A percentile compares a stretch with the other conserved stretches of the same genome.
These are phyloP conservation scores for Cystoisospora suis DNA, from an alignment of 169 alveolate genomes.

Conservation along the genomic window DNA sequence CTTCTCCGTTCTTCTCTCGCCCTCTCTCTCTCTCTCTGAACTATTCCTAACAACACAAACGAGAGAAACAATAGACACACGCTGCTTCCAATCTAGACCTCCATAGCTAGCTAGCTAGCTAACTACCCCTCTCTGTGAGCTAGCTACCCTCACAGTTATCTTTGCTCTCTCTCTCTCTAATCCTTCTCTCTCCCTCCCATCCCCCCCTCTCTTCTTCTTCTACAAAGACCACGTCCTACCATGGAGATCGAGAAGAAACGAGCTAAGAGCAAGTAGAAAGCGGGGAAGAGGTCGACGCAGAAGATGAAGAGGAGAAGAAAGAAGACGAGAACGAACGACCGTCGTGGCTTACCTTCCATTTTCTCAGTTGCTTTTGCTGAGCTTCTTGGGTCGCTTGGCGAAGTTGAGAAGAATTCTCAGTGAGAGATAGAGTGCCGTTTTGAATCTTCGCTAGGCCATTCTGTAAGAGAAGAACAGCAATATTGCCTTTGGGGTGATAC, in stretches of 20 bases:
- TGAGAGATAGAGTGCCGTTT: neutral
- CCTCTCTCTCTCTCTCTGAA: neutral
- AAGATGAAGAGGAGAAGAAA: neutral
- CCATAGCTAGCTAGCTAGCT: neutral
- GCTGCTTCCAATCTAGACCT: too few species aligned
- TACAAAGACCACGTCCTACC: too few species aligned
- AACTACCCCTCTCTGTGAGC: neutral
- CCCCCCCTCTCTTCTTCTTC: too few species aligned
- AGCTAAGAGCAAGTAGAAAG: neutral
- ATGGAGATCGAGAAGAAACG: neutral
- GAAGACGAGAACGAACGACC: neutral
- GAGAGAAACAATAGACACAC: too few species aligned
- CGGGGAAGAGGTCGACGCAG: neutral
- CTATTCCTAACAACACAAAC: too few species aligned
- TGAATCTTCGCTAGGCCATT: slow-evolving; percentile 59
- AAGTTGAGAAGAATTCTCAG: slow-evolving; percentile 30
- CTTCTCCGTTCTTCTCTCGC: neutral
- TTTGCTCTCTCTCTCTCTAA: neutral
- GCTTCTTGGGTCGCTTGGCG: slow-evolving; percentile 55
- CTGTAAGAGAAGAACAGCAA: slow-evolving; percentile 41
- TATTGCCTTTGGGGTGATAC: slow-evolving; percentile 64
- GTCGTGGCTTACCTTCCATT: slow-evolving; percentile 53
- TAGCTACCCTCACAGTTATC: neutral
- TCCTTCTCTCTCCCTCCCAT: neutral
- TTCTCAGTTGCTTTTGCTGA: slow-evolving; percentile 25